phyloP scores from a whole-genome alignment of 768 basidiomycete genomes.

The Grammothele lineata region DNA sequence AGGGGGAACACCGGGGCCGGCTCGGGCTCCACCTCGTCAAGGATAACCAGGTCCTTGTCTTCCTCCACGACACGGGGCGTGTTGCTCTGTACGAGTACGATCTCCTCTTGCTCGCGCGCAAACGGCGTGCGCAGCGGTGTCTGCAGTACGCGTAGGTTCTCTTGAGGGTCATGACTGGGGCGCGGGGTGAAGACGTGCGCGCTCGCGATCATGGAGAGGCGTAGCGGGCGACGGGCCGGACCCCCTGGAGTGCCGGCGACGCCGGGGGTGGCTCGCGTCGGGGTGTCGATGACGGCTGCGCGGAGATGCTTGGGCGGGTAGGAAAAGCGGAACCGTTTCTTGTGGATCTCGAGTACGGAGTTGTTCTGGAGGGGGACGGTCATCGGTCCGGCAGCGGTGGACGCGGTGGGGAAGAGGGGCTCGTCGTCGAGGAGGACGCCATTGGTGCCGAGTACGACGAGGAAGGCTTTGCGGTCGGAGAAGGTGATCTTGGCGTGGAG shows the following conservation, averaged over 20 bases:
- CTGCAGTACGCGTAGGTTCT: slow-evolving; percentile 61
- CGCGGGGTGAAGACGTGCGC: slow-evolving; percentile 71
- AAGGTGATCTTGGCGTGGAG: slow-evolving; percentile 69
- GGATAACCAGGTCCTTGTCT: slow-evolving; percentile 61
- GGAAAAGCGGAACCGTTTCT: slow-evolving; percentile 65
- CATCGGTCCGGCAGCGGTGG: slow-evolving; percentile 30
- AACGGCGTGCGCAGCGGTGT: slow-evolving; percentile 43
- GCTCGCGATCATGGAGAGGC: slow-evolving; percentile 73
- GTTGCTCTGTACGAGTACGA: slow-evolving; percentile 59
- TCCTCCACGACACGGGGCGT: slow-evolving; percentile 67
- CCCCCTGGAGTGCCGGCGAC: slow-evolving; percentile 8
- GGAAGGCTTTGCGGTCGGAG: slow-evolving; percentile 63
- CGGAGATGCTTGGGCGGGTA: slow-evolving; percentile 75
- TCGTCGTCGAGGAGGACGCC: slow-evolving; percentile 64
- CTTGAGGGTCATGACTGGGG: slow-evolving; percentile 52
- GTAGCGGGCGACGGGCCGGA: slow-evolving; percentile 42
- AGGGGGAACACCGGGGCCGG: slow-evolving; percentile 13
- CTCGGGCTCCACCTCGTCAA: slow-evolving; percentile 51
- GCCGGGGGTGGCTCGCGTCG: slow-evolving; percentile 40
- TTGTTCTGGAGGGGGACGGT: slow-evolving; percentile 65
- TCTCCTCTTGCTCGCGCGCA: slow-evolving; percentile 33
- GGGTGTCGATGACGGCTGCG: slow-evolving; percentile 30
- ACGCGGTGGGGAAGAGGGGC: slow-evolving; percentile 46
- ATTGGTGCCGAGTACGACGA: slow-evolving; percentile 53
- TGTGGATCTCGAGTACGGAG: slow-evolving; percentile 63